Conservation (phyloP, 805 yeast species). For the Ogataea populi-albae region DNA sequence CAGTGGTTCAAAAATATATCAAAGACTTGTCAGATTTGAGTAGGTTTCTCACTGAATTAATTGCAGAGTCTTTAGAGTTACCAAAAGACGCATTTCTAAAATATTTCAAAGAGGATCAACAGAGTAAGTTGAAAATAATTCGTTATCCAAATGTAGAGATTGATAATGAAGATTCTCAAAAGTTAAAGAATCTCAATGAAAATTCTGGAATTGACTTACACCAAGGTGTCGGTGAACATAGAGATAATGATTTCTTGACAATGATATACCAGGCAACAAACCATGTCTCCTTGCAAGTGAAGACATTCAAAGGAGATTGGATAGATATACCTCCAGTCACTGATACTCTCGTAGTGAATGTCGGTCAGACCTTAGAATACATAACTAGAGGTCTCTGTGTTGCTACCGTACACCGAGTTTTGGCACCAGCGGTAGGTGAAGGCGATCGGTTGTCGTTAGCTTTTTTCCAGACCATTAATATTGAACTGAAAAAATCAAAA, state of each 20-base stretch:
- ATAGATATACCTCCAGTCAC: conserved; percentile 42
- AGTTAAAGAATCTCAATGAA: conserved; percentile 19
- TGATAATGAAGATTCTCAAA: conserved; percentile 16
- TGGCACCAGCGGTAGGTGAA: conserved; percentile 25
- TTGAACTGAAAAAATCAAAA: conserved; percentile 33
- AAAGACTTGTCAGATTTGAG: conserved; percentile 45
- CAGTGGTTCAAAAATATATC: conserved; percentile 41
- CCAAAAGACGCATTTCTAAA: conserved; percentile 41
- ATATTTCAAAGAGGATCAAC: conserved; percentile 52
- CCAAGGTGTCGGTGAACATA: conserved; percentile 65
- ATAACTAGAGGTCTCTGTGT: conserved; percentile 47
- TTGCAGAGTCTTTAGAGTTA: conserved; percentile 56
- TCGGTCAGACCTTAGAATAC: conserved; percentile 47
- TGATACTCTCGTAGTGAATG: conserved; percentile 38
- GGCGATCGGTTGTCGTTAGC: conserved; percentile 47
- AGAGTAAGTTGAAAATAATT: conserved; percentile 51
- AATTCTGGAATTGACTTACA: conserved; percentile 27
- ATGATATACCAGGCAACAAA: conserved; percentile 54
- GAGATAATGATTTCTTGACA: conserved; percentile 63
- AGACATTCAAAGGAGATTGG: conserved; percentile 43
- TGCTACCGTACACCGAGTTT: conserved; percentile 48
- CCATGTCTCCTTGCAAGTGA: conserved; percentile 44
- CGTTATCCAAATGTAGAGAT: conserved; percentile 49
- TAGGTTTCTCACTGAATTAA: conserved; percentile 40
- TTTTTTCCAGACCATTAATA: conserved; percentile 46